A percentile compares a stretch with the other conserved stretches of the same genome.
Conservation (phyloP, 257 asterid genomes). For the Solanum sitiens region DNA sequence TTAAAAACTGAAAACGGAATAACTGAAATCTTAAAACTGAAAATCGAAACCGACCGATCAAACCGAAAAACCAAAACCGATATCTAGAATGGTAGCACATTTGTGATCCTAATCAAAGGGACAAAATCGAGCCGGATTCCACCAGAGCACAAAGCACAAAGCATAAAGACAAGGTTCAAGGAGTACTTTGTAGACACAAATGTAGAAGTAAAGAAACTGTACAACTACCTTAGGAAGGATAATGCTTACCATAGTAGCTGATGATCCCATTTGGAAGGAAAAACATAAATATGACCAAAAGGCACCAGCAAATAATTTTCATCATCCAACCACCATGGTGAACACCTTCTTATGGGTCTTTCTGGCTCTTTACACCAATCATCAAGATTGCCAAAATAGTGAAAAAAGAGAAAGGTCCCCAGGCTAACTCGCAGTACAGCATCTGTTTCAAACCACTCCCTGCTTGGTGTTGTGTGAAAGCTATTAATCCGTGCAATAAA, state of each 20-base stretch:
- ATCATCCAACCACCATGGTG: conserved; percentile 97
- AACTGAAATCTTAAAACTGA: no score
- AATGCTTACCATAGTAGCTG: conserved; percentile 62
- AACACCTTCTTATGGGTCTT: conserved; percentile 74
- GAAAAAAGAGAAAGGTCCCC: conserved; percentile 81
- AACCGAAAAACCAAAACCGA: no score
- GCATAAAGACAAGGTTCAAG: background rate
- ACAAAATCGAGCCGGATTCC: background rate
- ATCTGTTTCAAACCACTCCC: conserved; percentile 94
- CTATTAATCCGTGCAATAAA: conserved; percentile 65
- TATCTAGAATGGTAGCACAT: background rate
- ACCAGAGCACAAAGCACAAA: background rate
- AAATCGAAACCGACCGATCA: no score
- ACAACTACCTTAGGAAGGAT: background rate
- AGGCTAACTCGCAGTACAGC: conserved; percentile 87
- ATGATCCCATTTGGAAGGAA: conserved; percentile 72
- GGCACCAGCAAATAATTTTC: conserved; percentile 72
- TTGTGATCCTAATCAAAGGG: background rate
- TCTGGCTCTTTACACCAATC: conserved; percentile 79
- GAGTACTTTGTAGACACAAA: background rate
- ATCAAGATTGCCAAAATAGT: conserved; percentile 65
- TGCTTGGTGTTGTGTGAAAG: conserved; percentile 78
- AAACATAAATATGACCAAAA: conserved; percentile 78
- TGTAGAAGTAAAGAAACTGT: background rate
- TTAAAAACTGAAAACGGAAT: no score